A percentile compares a stretch with the other conserved stretches of the same genome.
Evolutionary conservation across 768 basidiomycete species (phyloP).

Genomic region (Clavaria fumosa): DNA sequence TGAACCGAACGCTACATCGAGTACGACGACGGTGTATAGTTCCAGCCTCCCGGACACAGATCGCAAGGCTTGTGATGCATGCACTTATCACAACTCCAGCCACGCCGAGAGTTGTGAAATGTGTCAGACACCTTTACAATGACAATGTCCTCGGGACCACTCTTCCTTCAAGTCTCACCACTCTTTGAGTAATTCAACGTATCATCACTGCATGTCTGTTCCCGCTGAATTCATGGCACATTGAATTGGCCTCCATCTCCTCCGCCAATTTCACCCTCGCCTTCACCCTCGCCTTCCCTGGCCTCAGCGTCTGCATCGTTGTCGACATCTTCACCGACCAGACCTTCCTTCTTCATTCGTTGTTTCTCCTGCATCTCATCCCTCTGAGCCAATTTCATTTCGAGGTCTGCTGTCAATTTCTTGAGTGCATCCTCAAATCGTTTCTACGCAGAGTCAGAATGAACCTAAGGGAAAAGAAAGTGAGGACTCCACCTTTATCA

Average conservation of each 20-base stretch:
- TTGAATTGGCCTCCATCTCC: constrained; percentile 18
- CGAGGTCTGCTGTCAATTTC: constrained; percentile 75
- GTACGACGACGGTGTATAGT: too few species aligned
- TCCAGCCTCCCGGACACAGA: constrained; percentile 2
- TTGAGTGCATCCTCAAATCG: constrained; percentile 88
- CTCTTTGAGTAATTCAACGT: constrained; percentile 9
- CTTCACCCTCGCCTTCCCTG: constrained; percentile 19
- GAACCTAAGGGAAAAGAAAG: not conserved
- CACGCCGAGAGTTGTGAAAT: not conserved
- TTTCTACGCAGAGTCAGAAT: constrained; percentile 32
- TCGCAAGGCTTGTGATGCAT: not conserved
- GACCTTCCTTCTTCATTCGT: constrained; percentile 55
- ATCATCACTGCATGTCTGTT: constrained; percentile 42
- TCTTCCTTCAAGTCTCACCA: not conserved
- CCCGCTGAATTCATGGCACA: constrained; percentile 30
- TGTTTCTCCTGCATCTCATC: constrained; percentile 70
- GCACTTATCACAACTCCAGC: not conserved
- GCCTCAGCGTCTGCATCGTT: constrained; percentile 23
- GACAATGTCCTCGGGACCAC: too few species aligned
- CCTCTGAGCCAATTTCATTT: constrained; percentile 66
- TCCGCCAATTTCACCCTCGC: constrained; percentile 20
- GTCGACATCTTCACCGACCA: constrained; percentile 24
- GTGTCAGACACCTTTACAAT: not conserved
- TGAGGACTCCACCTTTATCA: constrained; percentile 50
- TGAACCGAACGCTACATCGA: too few species aligned